A percentile compares a stretch with the other conserved stretches of the same genome.
phyloP scores from a whole-genome alignment of 176 grass and related monocot genomes.

The Ensete glaucum region DNA sequence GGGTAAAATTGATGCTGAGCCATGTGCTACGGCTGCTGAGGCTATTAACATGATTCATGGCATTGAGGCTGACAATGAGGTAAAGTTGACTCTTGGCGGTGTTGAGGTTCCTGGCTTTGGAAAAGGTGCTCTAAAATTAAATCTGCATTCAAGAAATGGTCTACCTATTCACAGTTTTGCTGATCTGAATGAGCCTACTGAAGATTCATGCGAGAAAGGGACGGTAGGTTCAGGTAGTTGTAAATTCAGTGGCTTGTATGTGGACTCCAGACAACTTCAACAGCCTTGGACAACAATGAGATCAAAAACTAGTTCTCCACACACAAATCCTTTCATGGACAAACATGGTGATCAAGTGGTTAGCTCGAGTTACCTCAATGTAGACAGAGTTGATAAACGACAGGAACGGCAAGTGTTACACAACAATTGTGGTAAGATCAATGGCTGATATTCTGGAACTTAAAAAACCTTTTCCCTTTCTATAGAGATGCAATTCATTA shows the following conservation, averaged over 20 bases:
- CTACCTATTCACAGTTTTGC: conserved; percentile 9
- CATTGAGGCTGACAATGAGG: conserved; percentile 26
- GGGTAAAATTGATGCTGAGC: neutral
- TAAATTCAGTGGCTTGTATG: conserved; percentile 9
- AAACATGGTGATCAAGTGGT: no score
- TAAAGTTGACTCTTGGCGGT: conserved; percentile 27
- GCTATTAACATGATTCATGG: conserved; percentile 28
- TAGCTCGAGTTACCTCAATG: neutral
- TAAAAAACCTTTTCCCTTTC: neutral
- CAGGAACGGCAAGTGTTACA: neutral
- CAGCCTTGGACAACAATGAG: conserved; percentile 20
- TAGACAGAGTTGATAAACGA: neutral
- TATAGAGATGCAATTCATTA: neutral
- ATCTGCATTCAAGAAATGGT: conserved; percentile 25
- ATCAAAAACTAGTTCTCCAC: conserved; percentile 1
- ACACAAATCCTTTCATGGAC: neutral
- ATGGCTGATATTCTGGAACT: neutral
- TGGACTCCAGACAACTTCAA: conserved; percentile 23
- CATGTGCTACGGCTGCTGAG: conserved; percentile 29
- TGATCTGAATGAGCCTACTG: conserved; percentile 56
- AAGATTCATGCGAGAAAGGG: conserved; percentile 19
- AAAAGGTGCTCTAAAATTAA: conserved; percentile 26
- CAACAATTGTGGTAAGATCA: neutral
- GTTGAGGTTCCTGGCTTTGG: conserved; percentile 20
- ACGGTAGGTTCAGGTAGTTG: conserved; percentile 26